Conservation (phyloP, 768 basidiomycete genomes). For the Lentinus tigrinus region DNA sequence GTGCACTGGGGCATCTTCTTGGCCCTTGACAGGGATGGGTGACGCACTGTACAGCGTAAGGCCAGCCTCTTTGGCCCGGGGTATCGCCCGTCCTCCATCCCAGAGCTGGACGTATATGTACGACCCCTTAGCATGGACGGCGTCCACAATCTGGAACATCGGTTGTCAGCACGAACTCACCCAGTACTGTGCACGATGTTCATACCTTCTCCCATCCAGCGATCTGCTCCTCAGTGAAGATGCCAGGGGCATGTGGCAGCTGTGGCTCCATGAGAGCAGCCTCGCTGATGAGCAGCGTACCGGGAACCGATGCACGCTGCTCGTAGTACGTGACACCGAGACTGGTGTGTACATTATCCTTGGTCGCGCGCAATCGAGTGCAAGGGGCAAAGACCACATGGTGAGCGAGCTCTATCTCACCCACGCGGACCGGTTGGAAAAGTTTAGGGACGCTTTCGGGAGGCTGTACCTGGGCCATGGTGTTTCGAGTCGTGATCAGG, state of each 20-base stretch:
- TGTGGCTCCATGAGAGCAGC: constrained; percentile 49
- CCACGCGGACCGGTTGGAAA: constrained; percentile 48
- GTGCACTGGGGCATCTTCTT: constrained; percentile 14
- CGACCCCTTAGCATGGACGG: constrained; percentile 53
- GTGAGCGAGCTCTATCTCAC: constrained; percentile 42
- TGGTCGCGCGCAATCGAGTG: constrained; percentile 43
- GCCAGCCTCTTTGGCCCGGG: constrained; percentile 35
- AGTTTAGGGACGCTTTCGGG: constrained; percentile 24
- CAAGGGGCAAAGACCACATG: constrained; percentile 54
- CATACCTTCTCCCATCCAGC: constrained; percentile 46
- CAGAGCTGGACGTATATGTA: constrained; percentile 58
- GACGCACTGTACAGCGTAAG: constrained; percentile 36
- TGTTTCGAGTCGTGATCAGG: no score
- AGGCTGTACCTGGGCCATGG: no score
- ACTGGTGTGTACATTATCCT: constrained; percentile 34
- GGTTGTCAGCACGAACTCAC: no score
- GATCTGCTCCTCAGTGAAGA: constrained; percentile 59
- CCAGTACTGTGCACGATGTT: not conserved
- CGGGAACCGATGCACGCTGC: constrained; percentile 45
- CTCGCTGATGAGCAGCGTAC: constrained; percentile 57
- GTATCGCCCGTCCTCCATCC: constrained; percentile 49
- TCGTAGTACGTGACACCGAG: constrained; percentile 46
- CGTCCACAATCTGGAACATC: constrained; percentile 46
- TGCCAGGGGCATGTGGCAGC: constrained; percentile 55
- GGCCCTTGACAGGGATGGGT: constrained; percentile 19